Evolutionary conservation across 1,284 basidiomycete species (phyloP).

Genomic region (Microbotryum lychnidis-dioicae): DNA sequence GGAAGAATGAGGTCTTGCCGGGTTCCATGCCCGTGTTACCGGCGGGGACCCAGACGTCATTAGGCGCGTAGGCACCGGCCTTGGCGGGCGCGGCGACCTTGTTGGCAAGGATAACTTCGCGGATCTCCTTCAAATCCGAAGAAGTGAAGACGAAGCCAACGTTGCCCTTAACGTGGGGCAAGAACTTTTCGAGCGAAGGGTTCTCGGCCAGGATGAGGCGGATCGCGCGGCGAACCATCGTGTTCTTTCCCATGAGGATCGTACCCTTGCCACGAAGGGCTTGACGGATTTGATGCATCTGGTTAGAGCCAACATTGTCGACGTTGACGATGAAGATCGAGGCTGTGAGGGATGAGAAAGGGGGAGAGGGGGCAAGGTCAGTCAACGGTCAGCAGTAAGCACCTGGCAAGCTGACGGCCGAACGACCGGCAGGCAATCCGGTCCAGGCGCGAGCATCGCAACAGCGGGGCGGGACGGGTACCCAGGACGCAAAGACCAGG

Average conservation of each 20-base stretch:
- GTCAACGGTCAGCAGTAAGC: background rate
- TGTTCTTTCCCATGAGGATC: conserved; percentile 99
- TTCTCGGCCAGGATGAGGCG: conserved; percentile 79
- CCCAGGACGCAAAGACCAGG: background rate
- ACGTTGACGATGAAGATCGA: conserved; percentile 99
- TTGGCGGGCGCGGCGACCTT: conserved; percentile 97
- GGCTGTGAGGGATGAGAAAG: conserved; percentile 48
- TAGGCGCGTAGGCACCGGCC: conserved; percentile 91
- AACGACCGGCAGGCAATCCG: background rate
- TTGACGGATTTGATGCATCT: conserved; percentile 97
- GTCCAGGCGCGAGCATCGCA: background rate
- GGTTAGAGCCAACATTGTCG: conserved; percentile 99
- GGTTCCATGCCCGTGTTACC: conserved; percentile 99
- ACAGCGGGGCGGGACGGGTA: background rate
- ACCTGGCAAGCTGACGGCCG: background rate
- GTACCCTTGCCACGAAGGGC: conserved; percentile 92
- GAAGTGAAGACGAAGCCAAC: conserved; percentile 98
- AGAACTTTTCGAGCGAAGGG: conserved; percentile 92
- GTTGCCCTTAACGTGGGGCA: conserved; percentile 94
- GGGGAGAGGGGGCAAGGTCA: background rate
- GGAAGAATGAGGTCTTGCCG: conserved; percentile 99
- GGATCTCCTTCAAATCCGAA: conserved; percentile 86
- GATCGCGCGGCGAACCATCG: conserved; percentile 98
- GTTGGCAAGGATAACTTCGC: conserved; percentile 86
- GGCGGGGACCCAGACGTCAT: conserved; percentile 82